These are phyloP conservation scores for Phellinidium pouzarii DNA, from an alignment of 1,284 basidiomycete genomes.

Conservation along the genomic window DNA sequence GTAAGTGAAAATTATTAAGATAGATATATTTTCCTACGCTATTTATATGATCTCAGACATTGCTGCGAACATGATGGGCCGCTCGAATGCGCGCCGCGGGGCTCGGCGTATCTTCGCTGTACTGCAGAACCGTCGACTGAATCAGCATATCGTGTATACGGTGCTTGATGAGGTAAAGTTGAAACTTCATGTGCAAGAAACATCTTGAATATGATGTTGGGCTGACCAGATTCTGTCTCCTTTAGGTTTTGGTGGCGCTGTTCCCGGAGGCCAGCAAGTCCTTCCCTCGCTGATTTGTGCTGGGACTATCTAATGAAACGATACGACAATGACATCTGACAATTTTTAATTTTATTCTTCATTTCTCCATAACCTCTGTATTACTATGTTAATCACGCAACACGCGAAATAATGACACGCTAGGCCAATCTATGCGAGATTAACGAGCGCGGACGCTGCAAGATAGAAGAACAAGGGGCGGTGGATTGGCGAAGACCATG, in stretches of 20 bases:
- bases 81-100: conserved; percentile 87
- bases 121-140: conserved; percentile 85
- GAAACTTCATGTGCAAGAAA: too few relatives aligned
- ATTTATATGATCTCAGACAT: conserved; percentile 52
- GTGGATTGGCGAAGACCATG: not conserved
- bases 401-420: too few relatives aligned
- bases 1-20: conserved; percentile 35
- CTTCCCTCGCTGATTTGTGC: not conserved
- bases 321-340: not conserved
- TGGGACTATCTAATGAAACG: not conserved
- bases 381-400: too few relatives aligned
- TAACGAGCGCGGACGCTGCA: not conserved
- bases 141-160: conserved; percentile 86
- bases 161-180: conserved; percentile 85
- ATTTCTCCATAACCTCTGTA: too few relatives aligned
- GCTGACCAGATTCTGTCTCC: conserved; percentile 2
- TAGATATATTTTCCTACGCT: not conserved
- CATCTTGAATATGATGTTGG: not conserved
- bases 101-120: conserved; percentile 88
- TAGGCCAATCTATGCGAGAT: too few relatives aligned
- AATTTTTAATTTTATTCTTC: too few relatives aligned
- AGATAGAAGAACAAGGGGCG: not conserved
- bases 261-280: conserved; percentile 44
- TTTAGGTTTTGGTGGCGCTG: conserved; percentile 51
- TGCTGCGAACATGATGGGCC: conserved; percentile 93